Evolutionary conservation across 352 stramenopile genomes (phyloP), one percentile per base, ranked within the genome.

Genomic region (Phytopythium sindhum): DNA sequence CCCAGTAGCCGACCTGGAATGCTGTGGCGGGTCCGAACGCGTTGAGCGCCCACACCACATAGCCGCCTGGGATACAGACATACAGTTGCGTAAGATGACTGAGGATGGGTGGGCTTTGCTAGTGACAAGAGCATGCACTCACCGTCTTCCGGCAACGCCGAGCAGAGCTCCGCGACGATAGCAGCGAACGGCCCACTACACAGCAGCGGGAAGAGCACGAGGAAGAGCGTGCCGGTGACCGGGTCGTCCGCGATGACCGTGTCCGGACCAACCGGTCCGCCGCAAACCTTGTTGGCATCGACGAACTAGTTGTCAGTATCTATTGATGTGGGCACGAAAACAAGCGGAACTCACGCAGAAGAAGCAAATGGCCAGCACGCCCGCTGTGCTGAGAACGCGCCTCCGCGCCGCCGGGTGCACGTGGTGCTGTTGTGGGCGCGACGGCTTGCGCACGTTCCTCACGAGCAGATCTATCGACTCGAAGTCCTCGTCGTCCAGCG

Each of bases 131-230:
- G 23, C n/a, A 28, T 23, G 14, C 14, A 19, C 44, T 9, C 33
- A 70, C 67, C 72, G 42, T 80, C 69, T 42, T 97, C 90, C 1
- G 88, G 89, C 63, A 96, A 91, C 9, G 89, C 74, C 0, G 84
- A 87, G 26, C 80, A 89, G 23, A 98, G 70, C 71, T 98, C 91
- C 5, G 90, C 86, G 17, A 93, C 96, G 33, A 98, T 88, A 33
- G 96, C 73, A 15, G 87, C 88, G 65, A 96, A 90, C 9, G 89
- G 91, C 4, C 93, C 48, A 2, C 73, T 90, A 84, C 86, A 97
- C 12, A 97, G 62, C 17, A 97, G 72, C 2, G 90, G 90, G 42
- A 65, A 74, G 6, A 74, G 55, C 24, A 71, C 48, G 19, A 71
- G 44, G 9, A 60, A 61, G 21, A 66, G 56, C 29, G 63, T 63